These are phyloP conservation scores for Trametopsis cervina DNA, from an alignment of 768 basidiomycete species.

Conservation along the genomic window DNA sequence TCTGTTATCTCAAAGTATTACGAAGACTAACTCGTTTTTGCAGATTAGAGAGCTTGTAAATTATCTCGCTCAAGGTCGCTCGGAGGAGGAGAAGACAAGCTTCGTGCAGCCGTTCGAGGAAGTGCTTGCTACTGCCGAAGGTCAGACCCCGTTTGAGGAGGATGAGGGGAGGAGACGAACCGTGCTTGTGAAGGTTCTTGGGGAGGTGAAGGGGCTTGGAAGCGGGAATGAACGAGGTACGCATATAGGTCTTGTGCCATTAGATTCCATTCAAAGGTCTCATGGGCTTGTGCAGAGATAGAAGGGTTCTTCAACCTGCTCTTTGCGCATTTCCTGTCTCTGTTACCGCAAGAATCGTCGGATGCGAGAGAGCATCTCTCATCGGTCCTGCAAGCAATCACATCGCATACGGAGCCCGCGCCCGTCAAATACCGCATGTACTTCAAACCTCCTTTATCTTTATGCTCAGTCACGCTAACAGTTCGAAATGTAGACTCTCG, in stretches of 20 bases:
- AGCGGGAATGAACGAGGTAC: conserved; percentile 74
- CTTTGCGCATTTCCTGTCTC: conserved; percentile 60
- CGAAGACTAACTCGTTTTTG: conserved; percentile 4
- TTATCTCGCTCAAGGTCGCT: conserved; percentile 58
- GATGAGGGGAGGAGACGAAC: conserved; percentile 45
- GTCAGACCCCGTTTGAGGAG: conserved; percentile 45
- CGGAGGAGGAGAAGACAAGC: conserved; percentile 61
- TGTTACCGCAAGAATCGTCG: conserved; percentile 48
- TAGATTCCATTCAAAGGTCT: background rate
- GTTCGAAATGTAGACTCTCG: conserved; percentile 49
- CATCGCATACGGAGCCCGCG: conserved; percentile 46
- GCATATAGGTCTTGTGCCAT: conserved; percentile 14
- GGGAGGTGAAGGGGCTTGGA: conserved; percentile 60
- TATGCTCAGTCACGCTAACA: conserved; percentile 1
- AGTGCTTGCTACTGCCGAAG: conserved; percentile 42
- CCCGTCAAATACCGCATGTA: conserved; percentile 73
- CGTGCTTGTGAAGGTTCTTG: conserved; percentile 53
- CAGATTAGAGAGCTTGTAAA: conserved; percentile 75
- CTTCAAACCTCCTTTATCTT: conserved; percentile 25
- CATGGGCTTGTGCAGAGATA: conserved; percentile 41
- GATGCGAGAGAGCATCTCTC: conserved; percentile 47
- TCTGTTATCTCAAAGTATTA: background rate
- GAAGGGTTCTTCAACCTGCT: conserved; percentile 87
- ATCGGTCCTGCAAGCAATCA: conserved; percentile 46
- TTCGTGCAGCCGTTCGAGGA: conserved; percentile 66